phyloP scores from a whole-genome alignment of 352 stramenopile species.

The Phytophthora aleatoria region DNA sequence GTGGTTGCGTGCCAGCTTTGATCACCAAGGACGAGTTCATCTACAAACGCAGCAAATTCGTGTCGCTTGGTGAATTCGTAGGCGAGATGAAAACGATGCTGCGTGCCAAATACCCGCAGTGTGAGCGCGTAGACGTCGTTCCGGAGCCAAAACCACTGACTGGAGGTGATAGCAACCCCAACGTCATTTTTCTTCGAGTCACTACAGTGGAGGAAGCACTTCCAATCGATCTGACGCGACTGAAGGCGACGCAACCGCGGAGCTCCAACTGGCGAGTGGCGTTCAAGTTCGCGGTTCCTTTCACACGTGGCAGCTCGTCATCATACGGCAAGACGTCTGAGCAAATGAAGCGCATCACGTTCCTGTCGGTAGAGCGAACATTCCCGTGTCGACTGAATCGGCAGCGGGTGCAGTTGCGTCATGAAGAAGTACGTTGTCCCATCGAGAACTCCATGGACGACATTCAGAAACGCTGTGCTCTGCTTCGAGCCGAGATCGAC shows the following conservation, averaged over 20 bases:
- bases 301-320: conserved; percentile 39
- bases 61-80: conserved; percentile 71
- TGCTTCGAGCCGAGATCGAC: conserved; percentile 60
- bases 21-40: conserved; percentile 62
- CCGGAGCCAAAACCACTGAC: conserved; percentile 54
- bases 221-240: conserved; percentile 13
- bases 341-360: conserved; percentile 75
- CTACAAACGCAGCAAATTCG: conserved; percentile 75
- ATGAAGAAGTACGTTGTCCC: conserved; percentile 60
- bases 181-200: conserved; percentile 68
- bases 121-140: conserved; percentile 65
- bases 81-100: conserved; percentile 65
- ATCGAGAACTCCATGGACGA: conserved; percentile 84
- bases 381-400: conserved; percentile 64
- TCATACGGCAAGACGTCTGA: conserved; percentile 70
- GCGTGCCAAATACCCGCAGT: conserved; percentile 51
- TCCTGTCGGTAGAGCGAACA: conserved; percentile 38
- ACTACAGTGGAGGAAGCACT: conserved; percentile 40
- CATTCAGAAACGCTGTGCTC: conserved; percentile 60
- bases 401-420: conserved; percentile 42
- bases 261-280: conserved; percentile 18
- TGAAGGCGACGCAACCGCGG: conserved; percentile 24
- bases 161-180: conserved; percentile 45
- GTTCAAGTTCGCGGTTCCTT: conserved; percentile 63
- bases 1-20: conserved; percentile 54